Evolutionary conservation across 768 basidiomycete genomes (phyloP), one percentile per base, ranked within the genome.

Genomic region (Tricholomella constricta): DNA sequence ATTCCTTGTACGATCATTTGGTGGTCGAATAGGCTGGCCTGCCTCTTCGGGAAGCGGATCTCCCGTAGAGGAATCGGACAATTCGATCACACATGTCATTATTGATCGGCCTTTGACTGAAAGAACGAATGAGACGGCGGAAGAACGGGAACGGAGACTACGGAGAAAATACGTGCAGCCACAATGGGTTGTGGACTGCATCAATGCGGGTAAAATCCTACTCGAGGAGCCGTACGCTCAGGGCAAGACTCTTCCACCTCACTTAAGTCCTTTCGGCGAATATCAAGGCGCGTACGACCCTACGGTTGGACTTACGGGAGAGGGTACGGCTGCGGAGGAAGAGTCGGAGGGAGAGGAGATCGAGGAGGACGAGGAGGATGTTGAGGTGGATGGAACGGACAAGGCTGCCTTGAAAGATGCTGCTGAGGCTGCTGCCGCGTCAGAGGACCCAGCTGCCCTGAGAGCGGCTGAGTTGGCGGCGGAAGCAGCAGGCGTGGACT

Each of bases 141-240:
- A 81, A 47, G 82, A 88, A 58, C 79, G 81, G 60, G 83, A 86
- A 60, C 76, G 80, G 37, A 78, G 84, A 32, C 71, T 78, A 38
- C 82, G 83, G 67, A 81, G 94, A 63, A 93, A 91, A 65, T 92
- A 89, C 68, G 81, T 98, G 15, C 97, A 98, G 69, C 97, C 97
- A 10, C 96, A 98, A 69, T 98, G 97, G 97, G 81, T 97, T 27
- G 91, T 93, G 31, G 97, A 99, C 68, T 97, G 91, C 68, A 85
- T 97, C 66, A 99, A 99, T 67, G 81, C 84, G 7, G 86, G 87
- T 9, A 90, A 82, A 67, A 80, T 96, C 53, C 78, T 98, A 25
- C 79, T 92, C 1, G 91, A 94, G 62, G 94, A 90, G 55, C 78
- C 80, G 23, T 98, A 98, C 66, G 79, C 76, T 20, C 94, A 94